Percentiles rank a stretch among this genome's conserved stretches.
Evolutionary conservation across 1,139 yeast genomes (phyloP).

Genomic region (Kluyveromyces sp.): DNA sequence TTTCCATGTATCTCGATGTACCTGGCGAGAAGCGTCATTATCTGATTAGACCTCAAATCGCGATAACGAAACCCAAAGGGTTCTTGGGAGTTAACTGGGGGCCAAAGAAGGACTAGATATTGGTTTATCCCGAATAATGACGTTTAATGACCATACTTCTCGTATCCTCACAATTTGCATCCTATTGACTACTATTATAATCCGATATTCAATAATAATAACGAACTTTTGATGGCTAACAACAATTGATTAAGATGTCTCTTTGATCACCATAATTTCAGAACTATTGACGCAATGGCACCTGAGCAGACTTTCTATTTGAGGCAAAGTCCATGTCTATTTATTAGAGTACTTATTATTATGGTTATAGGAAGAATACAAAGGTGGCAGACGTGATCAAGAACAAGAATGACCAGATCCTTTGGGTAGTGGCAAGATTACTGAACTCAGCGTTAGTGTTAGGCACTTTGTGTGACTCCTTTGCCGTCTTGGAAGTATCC

Average conservation of each 20-base stretch:
- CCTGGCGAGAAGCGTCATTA: slow-evolving; percentile 64
- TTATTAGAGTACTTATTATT: background rate
- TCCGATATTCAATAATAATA: slow-evolving; percentile 2
- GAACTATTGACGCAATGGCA: no score
- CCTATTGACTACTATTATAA: background rate
- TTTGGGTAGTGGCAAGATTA: background rate
- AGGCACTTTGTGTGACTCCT: background rate
- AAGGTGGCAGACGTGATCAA: background rate
- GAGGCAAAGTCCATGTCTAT: no score
- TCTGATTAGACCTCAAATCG: slow-evolving; percentile 51
- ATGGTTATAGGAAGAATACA: background rate
- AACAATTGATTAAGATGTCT: no score
- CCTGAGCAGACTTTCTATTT: no score
- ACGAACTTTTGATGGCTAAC: background rate
- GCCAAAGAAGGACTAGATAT: slow-evolving; percentile 47
- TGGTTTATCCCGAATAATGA: background rate
- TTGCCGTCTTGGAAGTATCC: background rate
- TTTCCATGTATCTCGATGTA: slow-evolving; percentile 70
- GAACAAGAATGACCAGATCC: background rate
- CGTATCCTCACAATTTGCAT: background rate
- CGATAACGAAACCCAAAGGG: slow-evolving; percentile 39
- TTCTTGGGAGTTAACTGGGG: slow-evolving; percentile 86
- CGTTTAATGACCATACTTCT: background rate
- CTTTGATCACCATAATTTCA: no score
- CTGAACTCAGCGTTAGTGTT: background rate